These are phyloP conservation scores for Gastrodia elata DNA, from an alignment of 106 monocot species.

Conservation along the genomic window DNA sequence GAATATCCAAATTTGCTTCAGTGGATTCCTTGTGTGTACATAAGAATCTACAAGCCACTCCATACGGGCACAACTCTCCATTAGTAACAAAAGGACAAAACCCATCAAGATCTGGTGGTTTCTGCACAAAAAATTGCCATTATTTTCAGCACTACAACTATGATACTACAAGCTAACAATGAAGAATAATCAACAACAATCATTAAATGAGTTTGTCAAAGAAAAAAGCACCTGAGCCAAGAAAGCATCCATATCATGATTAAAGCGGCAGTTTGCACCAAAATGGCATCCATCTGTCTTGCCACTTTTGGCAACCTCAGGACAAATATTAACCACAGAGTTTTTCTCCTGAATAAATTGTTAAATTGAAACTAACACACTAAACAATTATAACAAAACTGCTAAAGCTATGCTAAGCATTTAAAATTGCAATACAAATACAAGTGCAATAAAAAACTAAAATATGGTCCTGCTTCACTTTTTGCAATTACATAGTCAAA, in stretches of 20 bases:
- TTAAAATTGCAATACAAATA: not conserved
- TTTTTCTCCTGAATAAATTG: constrained; percentile 47
- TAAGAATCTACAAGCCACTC: constrained; percentile 67
- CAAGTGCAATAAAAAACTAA: not conserved
- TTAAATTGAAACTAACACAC: not conserved
- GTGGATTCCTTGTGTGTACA: constrained; percentile 34
- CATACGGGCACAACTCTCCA: constrained; percentile 67
- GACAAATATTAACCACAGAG: constrained; percentile 54
- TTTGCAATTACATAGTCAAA: not conserved
- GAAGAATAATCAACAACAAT: not conserved
- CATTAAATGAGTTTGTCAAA: not conserved
- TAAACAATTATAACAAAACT: not conserved
- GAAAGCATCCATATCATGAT: constrained; percentile 75
- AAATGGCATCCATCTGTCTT: constrained; percentile 46
- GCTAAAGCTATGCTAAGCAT: not conserved
- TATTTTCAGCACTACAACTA: not conserved
- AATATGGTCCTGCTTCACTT: not conserved
- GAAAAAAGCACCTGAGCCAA: constrained; percentile 46
- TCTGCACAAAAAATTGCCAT: constrained; percentile 38
- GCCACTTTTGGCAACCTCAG: constrained; percentile 58
- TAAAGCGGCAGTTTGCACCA: constrained; percentile 63
- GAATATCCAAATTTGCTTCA: constrained; percentile 12
- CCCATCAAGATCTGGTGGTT: constrained; percentile 75
- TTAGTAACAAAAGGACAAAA: constrained; percentile 51
- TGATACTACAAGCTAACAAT: not conserved